Conservation (phyloP, 208 protist species). For the Acanthamoeba royreba region DNA sequence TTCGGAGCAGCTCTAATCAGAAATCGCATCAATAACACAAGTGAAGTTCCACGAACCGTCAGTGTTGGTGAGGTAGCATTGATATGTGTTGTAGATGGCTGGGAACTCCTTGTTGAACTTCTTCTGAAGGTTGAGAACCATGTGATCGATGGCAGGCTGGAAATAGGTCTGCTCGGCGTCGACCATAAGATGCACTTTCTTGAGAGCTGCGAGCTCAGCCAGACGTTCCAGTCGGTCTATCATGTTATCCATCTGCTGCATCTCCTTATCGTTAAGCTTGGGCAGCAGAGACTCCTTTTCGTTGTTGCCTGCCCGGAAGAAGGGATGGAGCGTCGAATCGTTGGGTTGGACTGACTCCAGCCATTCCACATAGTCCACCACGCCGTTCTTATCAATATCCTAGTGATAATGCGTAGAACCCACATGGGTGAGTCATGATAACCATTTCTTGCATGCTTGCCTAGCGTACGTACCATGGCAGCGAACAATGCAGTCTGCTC, state of each 20-base stretch:
- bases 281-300: conserved; percentile 36
- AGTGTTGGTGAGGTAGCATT: conserved; percentile 94
- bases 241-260: conserved; percentile 76
- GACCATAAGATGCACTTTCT: conserved; percentile 72
- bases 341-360: conserved; percentile 69
- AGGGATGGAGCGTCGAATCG: not conserved
- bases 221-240: not conserved
- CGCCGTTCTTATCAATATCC: conserved; percentile 80
- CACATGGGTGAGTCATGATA: too few species aligned
- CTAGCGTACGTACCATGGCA: conserved; percentile 6
- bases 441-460: too few species aligned
- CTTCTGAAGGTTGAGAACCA: conserved; percentile 85
- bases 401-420: conserved; percentile 51
- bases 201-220: not conserved
- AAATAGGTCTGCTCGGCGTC: conserved; percentile 97
- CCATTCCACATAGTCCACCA: conserved; percentile 87
- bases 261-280: conserved; percentile 81
- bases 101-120: conserved; percentile 88
- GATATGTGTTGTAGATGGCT: conserved; percentile 95
- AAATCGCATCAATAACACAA: not conserved
- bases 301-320: not conserved
- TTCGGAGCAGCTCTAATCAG: not conserved
- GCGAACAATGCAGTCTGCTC: not conserved
- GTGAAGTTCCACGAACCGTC: not conserved
- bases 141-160: conserved; percentile 88